Evolutionary conservation across 805 yeast species (phyloP).

Genomic region (Wickerhamomyces ciferrii): DNA sequence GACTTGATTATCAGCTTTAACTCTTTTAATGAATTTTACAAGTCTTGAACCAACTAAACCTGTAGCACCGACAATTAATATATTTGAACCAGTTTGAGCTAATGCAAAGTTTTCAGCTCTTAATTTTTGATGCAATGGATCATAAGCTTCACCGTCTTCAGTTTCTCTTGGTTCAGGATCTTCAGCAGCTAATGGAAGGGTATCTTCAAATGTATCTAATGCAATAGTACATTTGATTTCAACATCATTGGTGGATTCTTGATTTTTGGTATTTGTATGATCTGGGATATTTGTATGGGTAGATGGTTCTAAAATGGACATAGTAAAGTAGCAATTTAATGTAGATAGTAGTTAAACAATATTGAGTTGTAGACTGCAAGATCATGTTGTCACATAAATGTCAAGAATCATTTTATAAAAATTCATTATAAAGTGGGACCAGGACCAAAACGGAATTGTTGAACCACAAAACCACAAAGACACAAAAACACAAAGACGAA

Average conservation of each 20-base stretch:
- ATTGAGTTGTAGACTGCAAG: too few species aligned
- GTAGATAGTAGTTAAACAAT: background rate
- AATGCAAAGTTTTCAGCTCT: background rate
- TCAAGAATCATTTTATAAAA: too few species aligned
- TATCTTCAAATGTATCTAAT: background rate
- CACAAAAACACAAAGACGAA: too few species aligned
- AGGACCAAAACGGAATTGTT: too few species aligned
- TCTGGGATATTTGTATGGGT: background rate
- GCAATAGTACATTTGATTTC: background rate
- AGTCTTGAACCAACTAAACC: slow-evolving; percentile 17
- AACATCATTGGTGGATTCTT: background rate
- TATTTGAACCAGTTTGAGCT: background rate
- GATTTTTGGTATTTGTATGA: background rate
- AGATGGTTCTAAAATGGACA: background rate
- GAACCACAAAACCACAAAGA: too few species aligned
- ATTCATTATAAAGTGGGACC: too few species aligned
- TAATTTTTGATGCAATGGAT: background rate
- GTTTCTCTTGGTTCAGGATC: background rate
- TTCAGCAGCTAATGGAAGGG: background rate
- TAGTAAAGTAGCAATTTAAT: background rate
- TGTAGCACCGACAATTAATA: slow-evolving; percentile 16
- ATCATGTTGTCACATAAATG: background rate
- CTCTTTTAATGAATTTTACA: slow-evolving; percentile 5
- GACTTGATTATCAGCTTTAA: background rate
- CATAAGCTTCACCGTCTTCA: background rate